Evolutionary conservation across 2,329 filamentous ascomycete species (phyloP).

Genomic region (Pestalotiopsis sp.): DNA sequence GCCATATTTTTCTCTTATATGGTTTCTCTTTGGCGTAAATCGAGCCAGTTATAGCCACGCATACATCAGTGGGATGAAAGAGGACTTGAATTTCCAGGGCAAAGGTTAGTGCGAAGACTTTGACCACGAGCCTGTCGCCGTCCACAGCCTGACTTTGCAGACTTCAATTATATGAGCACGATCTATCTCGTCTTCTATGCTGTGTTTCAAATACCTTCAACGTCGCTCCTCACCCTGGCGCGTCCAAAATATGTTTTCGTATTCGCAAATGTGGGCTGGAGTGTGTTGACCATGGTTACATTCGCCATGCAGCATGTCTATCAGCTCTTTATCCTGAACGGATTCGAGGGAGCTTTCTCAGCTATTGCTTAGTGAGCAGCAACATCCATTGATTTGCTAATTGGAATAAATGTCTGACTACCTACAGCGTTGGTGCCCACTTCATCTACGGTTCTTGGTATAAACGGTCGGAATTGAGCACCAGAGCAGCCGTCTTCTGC

Average conservation of each 20-base stretch:
- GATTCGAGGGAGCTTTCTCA: constrained; percentile 36
- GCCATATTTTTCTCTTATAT: constrained; percentile 48
- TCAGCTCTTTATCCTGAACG: constrained; percentile 37
- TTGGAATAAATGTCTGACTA: not conserved
- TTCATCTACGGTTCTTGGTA: constrained; percentile 49
- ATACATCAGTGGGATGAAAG: constrained; percentile 45
- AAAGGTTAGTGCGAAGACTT: constrained; percentile 19
- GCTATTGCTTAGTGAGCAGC: constrained; percentile 33
- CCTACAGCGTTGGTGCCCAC: constrained; percentile 39
- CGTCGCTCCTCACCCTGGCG: constrained; percentile 39
- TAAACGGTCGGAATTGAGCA: constrained; percentile 43
- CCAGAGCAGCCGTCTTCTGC: constrained; percentile 42
- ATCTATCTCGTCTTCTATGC: constrained; percentile 41
- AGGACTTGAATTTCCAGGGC: constrained; percentile 34
- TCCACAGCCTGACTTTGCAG: constrained; percentile 7
- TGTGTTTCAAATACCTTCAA: constrained; percentile 42
- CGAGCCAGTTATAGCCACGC: constrained; percentile 44
- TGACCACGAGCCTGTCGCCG: not conserved
- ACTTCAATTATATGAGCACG: constrained; percentile 34
- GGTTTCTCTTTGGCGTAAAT: constrained; percentile 49
- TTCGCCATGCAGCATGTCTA: constrained; percentile 33
- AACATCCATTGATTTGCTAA: constrained; percentile 23
- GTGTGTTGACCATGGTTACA: constrained; percentile 31
- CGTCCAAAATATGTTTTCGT: constrained; percentile 38
- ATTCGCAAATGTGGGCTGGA: constrained; percentile 34